Evolutionary conservation across 176 grass and related monocot genomes (phyloP).

Genomic region (Cenchrus americanus): DNA sequence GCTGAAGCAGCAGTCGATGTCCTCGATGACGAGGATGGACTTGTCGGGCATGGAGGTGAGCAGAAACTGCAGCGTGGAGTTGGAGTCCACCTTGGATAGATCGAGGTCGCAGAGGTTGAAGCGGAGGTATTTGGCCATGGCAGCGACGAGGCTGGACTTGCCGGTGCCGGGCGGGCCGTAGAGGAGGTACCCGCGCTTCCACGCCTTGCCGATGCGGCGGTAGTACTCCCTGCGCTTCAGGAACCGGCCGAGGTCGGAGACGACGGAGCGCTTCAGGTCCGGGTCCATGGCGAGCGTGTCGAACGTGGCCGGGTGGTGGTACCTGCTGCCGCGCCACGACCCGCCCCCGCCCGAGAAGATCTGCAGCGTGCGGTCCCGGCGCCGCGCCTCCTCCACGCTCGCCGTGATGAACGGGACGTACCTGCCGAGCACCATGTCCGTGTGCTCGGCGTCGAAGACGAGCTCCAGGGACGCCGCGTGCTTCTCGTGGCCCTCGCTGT

Average conservation of each 20-base stretch:
- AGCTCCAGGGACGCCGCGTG: neutral
- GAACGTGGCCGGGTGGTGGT: constrained; percentile 51
- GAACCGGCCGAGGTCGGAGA: constrained; percentile 43
- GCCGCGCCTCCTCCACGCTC: neutral
- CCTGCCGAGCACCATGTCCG: neutral
- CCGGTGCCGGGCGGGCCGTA: constrained; percentile 34
- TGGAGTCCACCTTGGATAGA: constrained; percentile 46
- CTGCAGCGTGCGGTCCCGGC: neutral
- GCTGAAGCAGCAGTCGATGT: constrained; percentile 34
- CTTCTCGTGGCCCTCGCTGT: neutral
- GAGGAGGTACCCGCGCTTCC: constrained; percentile 34
- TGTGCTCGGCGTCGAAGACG: constrained; percentile 47
- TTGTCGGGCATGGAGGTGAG: constrained; percentile 42
- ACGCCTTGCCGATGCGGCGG: constrained; percentile 25
- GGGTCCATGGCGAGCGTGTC: constrained; percentile 55
- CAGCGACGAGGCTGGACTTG: constrained; percentile 50
- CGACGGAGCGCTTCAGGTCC: constrained; percentile 6
- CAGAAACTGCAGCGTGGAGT: constrained; percentile 47
- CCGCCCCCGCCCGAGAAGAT: constrained; percentile 31
- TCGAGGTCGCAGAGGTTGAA: constrained; percentile 65
- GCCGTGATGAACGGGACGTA: constrained; percentile 36
- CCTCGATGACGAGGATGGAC: constrained; percentile 25
- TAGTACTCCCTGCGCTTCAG: constrained; percentile 57
- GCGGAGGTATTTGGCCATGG: constrained; percentile 58
- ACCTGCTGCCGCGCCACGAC: neutral